A percentile compares a stretch with the other conserved stretches of the same genome.
phyloP scores from a whole-genome alignment of 2,329 filamentous ascomycete species.

The Fusarium virguliforme region DNA sequence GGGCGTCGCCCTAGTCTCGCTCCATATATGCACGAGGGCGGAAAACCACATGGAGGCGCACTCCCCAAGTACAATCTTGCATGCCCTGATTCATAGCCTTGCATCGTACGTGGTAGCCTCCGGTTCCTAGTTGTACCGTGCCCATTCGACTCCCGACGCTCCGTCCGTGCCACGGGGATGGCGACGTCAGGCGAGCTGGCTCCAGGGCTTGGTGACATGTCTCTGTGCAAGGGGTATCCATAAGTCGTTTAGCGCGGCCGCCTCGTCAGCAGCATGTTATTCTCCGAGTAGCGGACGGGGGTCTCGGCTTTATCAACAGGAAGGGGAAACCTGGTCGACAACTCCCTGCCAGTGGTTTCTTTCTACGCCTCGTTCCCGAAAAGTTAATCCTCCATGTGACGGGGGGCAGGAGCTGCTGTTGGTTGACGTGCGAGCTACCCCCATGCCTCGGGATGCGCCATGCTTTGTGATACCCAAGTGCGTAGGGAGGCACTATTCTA shows the following conservation, averaged over 20 bases:
- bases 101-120: neutral
- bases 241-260: neutral
- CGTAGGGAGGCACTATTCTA: too few relatives aligned
- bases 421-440: neutral
- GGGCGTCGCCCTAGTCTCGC: neutral
- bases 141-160: neutral
- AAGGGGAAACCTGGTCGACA: slow-evolving; percentile 1
- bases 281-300: slow-evolving; percentile 1
- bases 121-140: neutral
- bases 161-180: slow-evolving; percentile 1
- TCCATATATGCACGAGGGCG: slow-evolving; percentile 7
- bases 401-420: neutral
- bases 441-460: slow-evolving; percentile 1
- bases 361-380: slow-evolving; percentile 1
- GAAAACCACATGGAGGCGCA: neutral
- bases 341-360: neutral
- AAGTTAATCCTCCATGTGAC: slow-evolving; percentile 7
- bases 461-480: slow-evolving; percentile 5
- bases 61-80: neutral
- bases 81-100: slow-evolving; percentile 7
- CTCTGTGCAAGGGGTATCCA: slow-evolving; percentile 4
- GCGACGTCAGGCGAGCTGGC: neutral
- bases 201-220: neutral
- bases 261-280: slow-evolving; percentile 8
- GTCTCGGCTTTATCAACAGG: neutral